phyloP scores from a whole-genome alignment of 2,329 filamentous ascomycete genomes.

The Pestalotiopsis sp. region DNA sequence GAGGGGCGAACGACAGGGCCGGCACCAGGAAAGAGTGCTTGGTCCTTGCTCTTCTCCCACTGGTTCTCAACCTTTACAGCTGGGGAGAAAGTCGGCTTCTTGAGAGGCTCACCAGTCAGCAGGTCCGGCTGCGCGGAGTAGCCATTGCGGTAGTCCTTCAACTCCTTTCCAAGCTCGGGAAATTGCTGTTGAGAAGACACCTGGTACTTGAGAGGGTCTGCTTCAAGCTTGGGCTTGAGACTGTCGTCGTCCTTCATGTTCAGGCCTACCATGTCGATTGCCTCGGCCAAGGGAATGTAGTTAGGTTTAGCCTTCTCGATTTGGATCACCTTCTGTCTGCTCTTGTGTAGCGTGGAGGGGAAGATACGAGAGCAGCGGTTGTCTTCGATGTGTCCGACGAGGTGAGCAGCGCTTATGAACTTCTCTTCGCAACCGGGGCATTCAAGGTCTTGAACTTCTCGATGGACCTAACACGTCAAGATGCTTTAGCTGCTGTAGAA shows the following conservation, averaged over 20 bases:
- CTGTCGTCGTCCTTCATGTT: background rate
- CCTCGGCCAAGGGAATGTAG: background rate
- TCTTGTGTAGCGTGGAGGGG: constrained; percentile 31
- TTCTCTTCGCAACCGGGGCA: constrained; percentile 49
- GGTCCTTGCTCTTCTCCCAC: constrained; percentile 21
- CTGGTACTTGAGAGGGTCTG: constrained; percentile 5
- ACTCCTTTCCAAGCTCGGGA: constrained; percentile 13
- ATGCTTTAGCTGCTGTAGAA: background rate
- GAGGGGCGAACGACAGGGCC: constrained; percentile 21
- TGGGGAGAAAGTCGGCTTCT: constrained; percentile 4
- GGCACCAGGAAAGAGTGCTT: constrained; percentile 29
- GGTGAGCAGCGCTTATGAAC: constrained; percentile 38
- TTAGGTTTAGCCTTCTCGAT: background rate
- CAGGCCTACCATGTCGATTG: constrained; percentile 3
- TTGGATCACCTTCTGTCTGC: constrained; percentile 36
- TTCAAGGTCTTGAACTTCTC: constrained; percentile 39
- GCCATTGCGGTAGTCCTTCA: constrained; percentile 22
- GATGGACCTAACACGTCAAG: constrained; percentile 30
- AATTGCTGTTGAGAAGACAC: background rate
- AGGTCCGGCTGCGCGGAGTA: constrained; percentile 21
- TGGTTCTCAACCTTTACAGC: constrained; percentile 14
- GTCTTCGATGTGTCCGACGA: constrained; percentile 50
- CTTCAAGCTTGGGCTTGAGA: background rate
- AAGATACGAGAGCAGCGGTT: constrained; percentile 40
- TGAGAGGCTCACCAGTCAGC: constrained; percentile 18